Evolutionary conservation across 805 yeast species (phyloP), one percentile per base, ranked within the genome.

Genomic region (Pichia rugopelliculosa): DNA sequence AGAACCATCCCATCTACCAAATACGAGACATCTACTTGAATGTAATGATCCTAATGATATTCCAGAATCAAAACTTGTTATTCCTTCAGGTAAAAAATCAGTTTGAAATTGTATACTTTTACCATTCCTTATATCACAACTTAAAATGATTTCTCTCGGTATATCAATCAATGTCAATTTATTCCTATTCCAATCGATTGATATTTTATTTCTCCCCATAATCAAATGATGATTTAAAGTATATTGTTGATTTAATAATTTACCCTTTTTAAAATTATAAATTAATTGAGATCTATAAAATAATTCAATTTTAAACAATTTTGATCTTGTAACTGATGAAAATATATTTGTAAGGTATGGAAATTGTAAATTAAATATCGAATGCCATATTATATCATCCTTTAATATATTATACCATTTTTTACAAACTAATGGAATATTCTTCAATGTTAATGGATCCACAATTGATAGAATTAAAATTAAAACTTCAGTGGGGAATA

Each of bases 401-500:
- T 66, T 65, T 2, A 75, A 66, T 2, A 73, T 68, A 37, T 52
- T 51, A 50, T 70, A 63, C 83, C 83, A 77, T 40, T 64, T 55
- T 44, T 62, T 67, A 52, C 82, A 77, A 7, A 77, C 83, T 20
- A 66, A 52, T 8, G 76, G 64, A 8, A 72, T 55, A 18, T 55
- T 59, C 44, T 63, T 63, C 41, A 77, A 60, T 25, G 77, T 71
- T 4, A 60, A 53, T 4, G 77, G 73, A 46, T 77, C 78, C 8
- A 76, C 66, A 45, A 69, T 60, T 5, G 73, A 60, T 53, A 77
- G 75, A 15, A 77, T 64, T 26, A 64, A 59, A 45, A 73, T 68
- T 44, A 77, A 58, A 1, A 76, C 49, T 54, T 77, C 83, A 2
- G 62, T 45, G 2, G 82, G 82, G n/a, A 77, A 59, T 18, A 66